Base-by-base conservation (phyloP, 2,329 filamentous ascomycete species). In the Sclerotinia borealis region DNA sequence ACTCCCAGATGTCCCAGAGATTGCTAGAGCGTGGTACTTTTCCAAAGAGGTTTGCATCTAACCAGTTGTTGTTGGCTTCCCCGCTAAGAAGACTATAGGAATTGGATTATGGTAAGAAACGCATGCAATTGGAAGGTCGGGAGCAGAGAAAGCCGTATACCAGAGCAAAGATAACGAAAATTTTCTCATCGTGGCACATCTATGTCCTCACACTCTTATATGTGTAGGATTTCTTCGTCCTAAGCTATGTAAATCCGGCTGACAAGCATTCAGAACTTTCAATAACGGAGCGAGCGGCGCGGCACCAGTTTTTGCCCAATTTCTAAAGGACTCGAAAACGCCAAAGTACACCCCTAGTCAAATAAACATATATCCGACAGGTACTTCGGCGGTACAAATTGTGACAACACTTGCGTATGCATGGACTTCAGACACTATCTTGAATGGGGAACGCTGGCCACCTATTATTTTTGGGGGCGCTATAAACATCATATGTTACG, bases 401-500 rank as follows among this genome's bases (percentile, higher is more conserved):
- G 56, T 73, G 1, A 71, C 69, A 2, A 72, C 70, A 0, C 67
- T 74, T 10, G 48, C 56, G 11, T 73, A 74, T 43, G 72, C 71
- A 27, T 74, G 72, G 71, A 70, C 63, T 19, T 72, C 70, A 39
- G 72, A 74, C 41, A 64, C 68, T 1, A 29, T 73, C 1, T 39
- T 62, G 13, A 22, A 62, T 19, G 72, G 51, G 45, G 56, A 50
- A 37, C 72, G 37, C 76, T 77, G 4, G 71, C 78, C 58, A 27
- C 63, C 60, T 0, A 86, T 89, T 48, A 73, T 89, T 2, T 85
- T 81, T 54, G 80, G 79, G 1, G 81, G 77, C 1, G 27, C 39
- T 25, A 15, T 65, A 15, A 63, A 63, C 15, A 59, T 65, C 22
- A 37, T 55, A 17, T 63, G 60, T 29, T 63, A 56, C 34, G 47